Percentiles rank a stretch among this genome's conserved stretches.
phyloP scores from a whole-genome alignment of 306 rosid species.

The Citrullus colocynthis region DNA sequence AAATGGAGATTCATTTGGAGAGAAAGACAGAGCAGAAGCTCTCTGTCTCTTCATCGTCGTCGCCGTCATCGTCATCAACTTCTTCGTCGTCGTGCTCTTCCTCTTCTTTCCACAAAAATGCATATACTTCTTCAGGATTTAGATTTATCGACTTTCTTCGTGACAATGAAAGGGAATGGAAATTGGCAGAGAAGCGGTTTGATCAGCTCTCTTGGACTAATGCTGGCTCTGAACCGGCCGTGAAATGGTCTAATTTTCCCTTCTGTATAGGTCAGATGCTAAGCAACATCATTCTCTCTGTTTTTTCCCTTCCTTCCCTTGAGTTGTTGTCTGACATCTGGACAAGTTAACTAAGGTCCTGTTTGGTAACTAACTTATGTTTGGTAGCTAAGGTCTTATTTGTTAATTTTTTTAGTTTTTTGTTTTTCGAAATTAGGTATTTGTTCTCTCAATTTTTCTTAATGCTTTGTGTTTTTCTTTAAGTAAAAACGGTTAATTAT shows the following conservation, averaged over 20 bases:
- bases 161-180: conserved; percentile 43
- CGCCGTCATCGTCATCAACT: conserved; percentile 19
- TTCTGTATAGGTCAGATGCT: conserved; percentile 59
- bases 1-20: no score
- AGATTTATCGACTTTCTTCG: conserved; percentile 23
- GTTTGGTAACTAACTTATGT: no score
- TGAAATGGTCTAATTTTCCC: conserved; percentile 47
- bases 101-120: not conserved
- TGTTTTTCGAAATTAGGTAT: no score
- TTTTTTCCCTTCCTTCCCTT: not conserved
- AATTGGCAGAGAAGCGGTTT: conserved; percentile 47
- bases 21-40: conserved; percentile 2
- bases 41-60: conserved; percentile 25
- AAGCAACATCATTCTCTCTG: not conserved
- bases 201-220: conserved; percentile 24
- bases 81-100: conserved; percentile 19
- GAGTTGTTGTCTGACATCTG: not conserved
- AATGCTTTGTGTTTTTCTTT: no score
- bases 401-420: no score
- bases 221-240: conserved; percentile 31
- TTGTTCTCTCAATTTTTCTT: no score
- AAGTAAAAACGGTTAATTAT: no score
- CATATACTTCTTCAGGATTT: conserved; percentile 15
- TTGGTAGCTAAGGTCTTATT: no score
- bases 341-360: no score